These are phyloP conservation scores for Entrophospora sp. DNA, from an alignment of 192 early-diverging fungal species.

Conservation along the genomic window DNA sequence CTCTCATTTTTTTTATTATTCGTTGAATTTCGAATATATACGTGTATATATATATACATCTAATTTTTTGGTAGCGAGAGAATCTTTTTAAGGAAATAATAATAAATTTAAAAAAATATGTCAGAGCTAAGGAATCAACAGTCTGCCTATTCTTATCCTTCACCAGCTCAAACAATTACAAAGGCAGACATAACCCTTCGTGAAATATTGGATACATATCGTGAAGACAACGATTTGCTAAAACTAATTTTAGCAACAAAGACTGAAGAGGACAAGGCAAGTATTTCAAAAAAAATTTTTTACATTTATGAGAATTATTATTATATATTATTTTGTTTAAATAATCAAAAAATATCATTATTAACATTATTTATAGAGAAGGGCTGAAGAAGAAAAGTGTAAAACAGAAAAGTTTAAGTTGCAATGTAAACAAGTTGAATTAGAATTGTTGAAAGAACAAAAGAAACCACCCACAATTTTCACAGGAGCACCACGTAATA, in stretches of 20 bases:
- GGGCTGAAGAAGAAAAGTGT: conserved; percentile 35
- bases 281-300: neutral
- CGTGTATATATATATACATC: no score
- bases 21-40: no score
- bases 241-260: conserved; percentile 17
- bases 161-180: conserved; percentile 14
- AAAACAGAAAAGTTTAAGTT: conserved; percentile 32
- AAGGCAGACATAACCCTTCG: conserved; percentile 9
- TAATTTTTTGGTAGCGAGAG: no score
- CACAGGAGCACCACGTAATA: conserved; percentile 21
- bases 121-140: conserved; percentile 7
- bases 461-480: conserved; percentile 20
- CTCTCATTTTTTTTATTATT: no score
- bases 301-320: no score
- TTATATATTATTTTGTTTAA: no score
- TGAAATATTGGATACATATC: conserved; percentile 18
- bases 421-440: conserved; percentile 33
- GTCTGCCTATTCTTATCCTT: conserved; percentile 16
- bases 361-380: conserved; percentile 23
- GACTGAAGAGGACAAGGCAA: conserved; percentile 19
- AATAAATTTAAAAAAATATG: conserved; percentile 17
- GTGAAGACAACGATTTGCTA: conserved; percentile 16
- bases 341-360: no score
- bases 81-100: no score
- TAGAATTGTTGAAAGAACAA: conserved; percentile 24